Base-by-base conservation (phyloP, 23 red algal genomes). In the Agarophyton chilense region DNA sequence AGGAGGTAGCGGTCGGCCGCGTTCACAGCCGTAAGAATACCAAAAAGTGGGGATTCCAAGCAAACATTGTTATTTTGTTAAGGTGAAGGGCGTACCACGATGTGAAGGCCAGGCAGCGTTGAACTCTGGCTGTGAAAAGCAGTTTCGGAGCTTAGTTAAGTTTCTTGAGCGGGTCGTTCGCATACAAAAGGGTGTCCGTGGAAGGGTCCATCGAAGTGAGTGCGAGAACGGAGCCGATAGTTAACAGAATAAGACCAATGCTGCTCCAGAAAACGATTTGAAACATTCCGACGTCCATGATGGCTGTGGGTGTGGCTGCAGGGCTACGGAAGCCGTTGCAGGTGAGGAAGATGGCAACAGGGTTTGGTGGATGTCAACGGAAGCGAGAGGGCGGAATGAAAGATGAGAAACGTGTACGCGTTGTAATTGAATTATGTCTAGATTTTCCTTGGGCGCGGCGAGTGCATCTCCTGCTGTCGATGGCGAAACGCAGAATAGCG, bases 211-310 rank as follows among this genome's bases (percentile, higher is more conserved):
- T 82, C 1, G 78, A 83, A 39, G 68, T 44, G 25, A 93, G 80
- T 2, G 65, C 76, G 31, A 33, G 21, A 36, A 93, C 90, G 36
- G 90, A 86, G 72, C 50, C 79, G 49, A 82, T 76, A 26, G 82
- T 79, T 13, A 83, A 57, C 45, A 84, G 19, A 42, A 93, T 74
- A 53, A 93, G 74, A 61, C 63, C 57, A 72, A 93, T 33, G 26
- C 60, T 74, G 72, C 81, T 87, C 90, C 90, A 93, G 90, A 93
- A 93, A 72, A 87, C 49, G 51, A 93, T 93, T 81, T 93, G 90
- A 76, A 93, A 93, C 77, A 93, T 86, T 83, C 72, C 83, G n/a
- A 52, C 17, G 29, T 93, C 90, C 90, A 93, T 85, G 29, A 12
- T 65, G 60, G 13, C 60, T 35, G 5, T 35, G 32, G 9, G 26